Evolutionary conservation across 1,139 yeast genomes (phyloP), one percentile per base, ranked within the genome.

Genomic region (Casaregolazyma suthepensis): DNA sequence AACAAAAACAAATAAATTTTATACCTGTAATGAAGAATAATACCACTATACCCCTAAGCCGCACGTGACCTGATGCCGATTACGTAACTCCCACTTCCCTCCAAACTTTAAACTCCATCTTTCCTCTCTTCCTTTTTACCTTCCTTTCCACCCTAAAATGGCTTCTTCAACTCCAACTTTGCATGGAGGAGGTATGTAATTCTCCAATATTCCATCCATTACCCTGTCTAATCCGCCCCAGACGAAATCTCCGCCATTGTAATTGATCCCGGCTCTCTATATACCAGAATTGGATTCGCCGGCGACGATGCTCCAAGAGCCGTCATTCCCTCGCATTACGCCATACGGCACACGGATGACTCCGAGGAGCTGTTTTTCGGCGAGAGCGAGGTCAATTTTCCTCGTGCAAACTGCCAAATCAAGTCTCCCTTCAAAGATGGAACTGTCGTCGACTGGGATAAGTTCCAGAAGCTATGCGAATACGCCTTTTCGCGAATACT

Each of bases 191-290:
- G 81, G 75, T 71, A 62, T 22, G 72, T 63, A 5, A n/a, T 29
- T 38, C n/a, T 10, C 4, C 7, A 43, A 9, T 45, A 23, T 23
- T 45, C 13, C 12, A 17, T 17, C 23, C 19, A 9, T 20, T 43
- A 12, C 10, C 43, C 13, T 10, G 2, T n/a, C 48, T 46, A 47
- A 47, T 26, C 13, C 2, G n/a, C 23, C 15, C 18, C 18, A 47
- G 94, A 91, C 70, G 97, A 91, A 69, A 85, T 93, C 58, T 83
- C 89, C 58, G 96, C 99, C 40, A 76, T 93, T 6, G 96, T 93
- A 26, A 76, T 93, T 38, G 99, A 93, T 67, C 91, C 96, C 0
- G 98, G 99, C 23, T 84, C 96, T 10, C 81, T 77, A 60, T 75
- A 81, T 57, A 89, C 97, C 3, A 81, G 94, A 55, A 81, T 87